Evolutionary conservation across 768 basidiomycete species (phyloP).

Genomic region (Sutorius australiensis): DNA sequence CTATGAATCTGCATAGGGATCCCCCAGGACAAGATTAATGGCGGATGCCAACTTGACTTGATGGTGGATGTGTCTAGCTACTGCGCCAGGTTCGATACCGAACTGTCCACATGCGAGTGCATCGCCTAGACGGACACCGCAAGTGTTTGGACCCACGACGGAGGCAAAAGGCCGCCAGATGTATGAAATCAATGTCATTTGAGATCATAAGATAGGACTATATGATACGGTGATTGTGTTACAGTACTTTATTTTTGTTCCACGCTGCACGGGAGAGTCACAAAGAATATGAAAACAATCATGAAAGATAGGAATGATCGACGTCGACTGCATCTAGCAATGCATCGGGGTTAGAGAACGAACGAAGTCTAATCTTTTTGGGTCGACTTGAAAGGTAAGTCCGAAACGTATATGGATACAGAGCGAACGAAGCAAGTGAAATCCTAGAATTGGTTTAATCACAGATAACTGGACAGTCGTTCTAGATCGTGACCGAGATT

Average conservation of each 20-base stretch:
- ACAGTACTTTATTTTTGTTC: slow-evolving; percentile 22
- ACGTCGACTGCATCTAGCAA: slow-evolving; percentile 18
- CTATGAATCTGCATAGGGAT: neutral
- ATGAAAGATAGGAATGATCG: slow-evolving; percentile 14
- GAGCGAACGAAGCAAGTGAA: slow-evolving; percentile 17
- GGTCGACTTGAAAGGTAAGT: neutral
- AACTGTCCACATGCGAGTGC: neutral
- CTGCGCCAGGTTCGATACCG: neutral
- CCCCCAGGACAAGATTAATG: neutral
- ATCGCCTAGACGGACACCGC: neutral
- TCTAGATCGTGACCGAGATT: slow-evolving; percentile 31
- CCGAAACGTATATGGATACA: slow-evolving; percentile 19
- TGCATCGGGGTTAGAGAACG: slow-evolving; percentile 1
- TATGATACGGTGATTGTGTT: slow-evolving; percentile 10
- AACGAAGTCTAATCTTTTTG: slow-evolving; percentile 23
- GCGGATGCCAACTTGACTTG: neutral
- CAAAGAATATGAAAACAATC: slow-evolving; percentile 13
- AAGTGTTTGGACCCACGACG: neutral
- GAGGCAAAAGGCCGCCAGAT: neutral
- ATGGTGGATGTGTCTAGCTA: neutral
- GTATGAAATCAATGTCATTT: slow-evolving; percentile 12
- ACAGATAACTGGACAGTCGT: slow-evolving; percentile 47
- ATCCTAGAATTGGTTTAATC: slow-evolving; percentile 35
- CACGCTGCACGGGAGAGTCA: slow-evolving; percentile 13
- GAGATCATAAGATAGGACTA: slow-evolving; percentile 17